Percentiles rank a stretch among this genome's conserved stretches.
phyloP scores from a whole-genome alignment of 805 yeast species.

The Monosporozyma solicola region DNA sequence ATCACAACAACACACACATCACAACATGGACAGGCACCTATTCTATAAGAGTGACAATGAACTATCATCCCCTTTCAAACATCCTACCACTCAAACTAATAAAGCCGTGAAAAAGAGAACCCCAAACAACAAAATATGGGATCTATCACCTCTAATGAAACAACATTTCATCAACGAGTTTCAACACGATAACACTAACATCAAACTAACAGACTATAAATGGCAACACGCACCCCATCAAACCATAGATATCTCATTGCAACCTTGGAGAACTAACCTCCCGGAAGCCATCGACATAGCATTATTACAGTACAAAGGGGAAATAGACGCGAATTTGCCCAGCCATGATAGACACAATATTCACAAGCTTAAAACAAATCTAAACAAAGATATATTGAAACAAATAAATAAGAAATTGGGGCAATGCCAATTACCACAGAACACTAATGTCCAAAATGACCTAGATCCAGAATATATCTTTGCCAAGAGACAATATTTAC shows the following conservation, averaged over 20 bases:
- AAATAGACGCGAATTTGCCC: too few relatives aligned
- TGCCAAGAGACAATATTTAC: slow-evolving; percentile 24
- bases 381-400: slow-evolving; percentile 18
- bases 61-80: background rate
- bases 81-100: slow-evolving; percentile 1
- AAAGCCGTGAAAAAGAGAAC: slow-evolving; percentile 3
- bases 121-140: slow-evolving; percentile 16
- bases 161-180: slow-evolving; percentile 14
- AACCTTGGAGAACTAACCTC: slow-evolving; percentile 18
- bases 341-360: slow-evolving; percentile 9
- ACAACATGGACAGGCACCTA: background rate
- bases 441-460: slow-evolving; percentile 16
- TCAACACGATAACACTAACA: slow-evolving; percentile 8
- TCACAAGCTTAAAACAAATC: slow-evolving; percentile 12
- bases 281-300: too few relatives aligned
- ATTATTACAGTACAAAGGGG: too few relatives aligned
- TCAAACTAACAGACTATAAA: slow-evolving; percentile 10
- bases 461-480: slow-evolving; percentile 26
- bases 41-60: background rate
- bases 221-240: slow-evolving; percentile 18
- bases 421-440: slow-evolving; percentile 20
- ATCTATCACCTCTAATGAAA: slow-evolving; percentile 16
- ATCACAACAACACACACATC: background rate
- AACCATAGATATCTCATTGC: slow-evolving; percentile 13
- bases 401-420: slow-evolving; percentile 18